phyloP scores from a whole-genome alignment of 768 basidiomycete species.

The Tephrocybe sp. region DNA sequence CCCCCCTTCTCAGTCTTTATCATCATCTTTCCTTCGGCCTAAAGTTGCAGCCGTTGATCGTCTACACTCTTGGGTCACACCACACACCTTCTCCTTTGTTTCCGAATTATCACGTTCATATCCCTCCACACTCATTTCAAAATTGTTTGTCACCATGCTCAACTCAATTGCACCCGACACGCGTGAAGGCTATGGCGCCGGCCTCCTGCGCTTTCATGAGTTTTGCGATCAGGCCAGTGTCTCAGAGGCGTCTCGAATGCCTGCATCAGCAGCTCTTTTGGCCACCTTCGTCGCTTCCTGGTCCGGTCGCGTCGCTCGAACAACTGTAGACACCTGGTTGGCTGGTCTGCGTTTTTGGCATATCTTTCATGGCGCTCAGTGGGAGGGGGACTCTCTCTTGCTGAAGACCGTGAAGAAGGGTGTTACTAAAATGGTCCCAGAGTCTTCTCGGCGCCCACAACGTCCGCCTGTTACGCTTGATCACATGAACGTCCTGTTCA shows the following conservation, averaged over 20 bases:
- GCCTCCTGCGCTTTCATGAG: slow-evolving; percentile 28
- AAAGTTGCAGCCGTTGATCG: neutral
- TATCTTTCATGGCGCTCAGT: slow-evolving; percentile 26
- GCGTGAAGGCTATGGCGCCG: slow-evolving; percentile 29
- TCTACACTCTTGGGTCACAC: neutral
- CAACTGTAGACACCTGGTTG: too few species aligned
- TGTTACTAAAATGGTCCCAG: too few species aligned
- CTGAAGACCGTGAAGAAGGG: too few species aligned
- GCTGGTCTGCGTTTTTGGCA: slow-evolving; percentile 29
- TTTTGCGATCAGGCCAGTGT: neutral
- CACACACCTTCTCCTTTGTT: neutral
- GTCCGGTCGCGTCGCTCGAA: slow-evolving; percentile 11
- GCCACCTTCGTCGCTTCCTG: slow-evolving; percentile 22
- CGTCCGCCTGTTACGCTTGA: too few species aligned
- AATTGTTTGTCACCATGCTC: neutral
- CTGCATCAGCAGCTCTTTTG: slow-evolving; percentile 18
- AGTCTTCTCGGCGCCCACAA: too few species aligned
- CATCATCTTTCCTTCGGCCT: neutral
- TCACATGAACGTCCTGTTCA: too few species aligned
- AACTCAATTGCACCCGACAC: too few species aligned
- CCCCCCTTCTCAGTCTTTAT: too few species aligned
- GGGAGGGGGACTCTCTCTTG: slow-evolving; percentile 29
- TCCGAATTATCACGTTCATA: neutral
- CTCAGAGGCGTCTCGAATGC: too few species aligned
- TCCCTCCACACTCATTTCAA: neutral